Percentiles rank a stretch among this genome's conserved stretches.
These are phyloP conservation scores for Helicostylum pulchrum DNA, from an alignment of 192 early-diverging fungal genomes.

Conservation along the genomic window DNA sequence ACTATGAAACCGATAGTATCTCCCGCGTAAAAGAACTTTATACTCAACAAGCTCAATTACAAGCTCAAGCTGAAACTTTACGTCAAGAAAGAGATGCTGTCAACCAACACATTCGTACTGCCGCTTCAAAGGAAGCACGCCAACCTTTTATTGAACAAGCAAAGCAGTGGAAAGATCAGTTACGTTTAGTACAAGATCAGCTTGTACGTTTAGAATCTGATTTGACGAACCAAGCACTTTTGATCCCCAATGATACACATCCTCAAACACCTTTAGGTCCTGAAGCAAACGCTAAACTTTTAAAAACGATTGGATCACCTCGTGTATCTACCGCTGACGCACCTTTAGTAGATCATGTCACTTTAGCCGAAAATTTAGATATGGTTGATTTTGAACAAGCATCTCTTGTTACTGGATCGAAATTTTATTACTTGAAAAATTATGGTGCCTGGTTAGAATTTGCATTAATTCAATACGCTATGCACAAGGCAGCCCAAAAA, in stretches of 20 bases:
- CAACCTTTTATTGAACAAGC: slow-evolving; percentile 48
- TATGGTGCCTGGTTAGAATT: slow-evolving; percentile 85
- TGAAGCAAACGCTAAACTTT: slow-evolving; percentile 58
- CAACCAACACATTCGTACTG: slow-evolving; percentile 18
- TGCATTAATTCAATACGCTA: slow-evolving; percentile 83
- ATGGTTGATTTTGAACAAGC: slow-evolving; percentile 82
- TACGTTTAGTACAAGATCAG: slow-evolving; percentile 50
- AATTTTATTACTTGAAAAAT: slow-evolving; percentile 87
- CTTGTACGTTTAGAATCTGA: slow-evolving; percentile 47
- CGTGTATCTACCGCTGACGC: slow-evolving; percentile 16
- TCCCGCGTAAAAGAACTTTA: slow-evolving; percentile 19
- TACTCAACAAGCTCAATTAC: not conserved
- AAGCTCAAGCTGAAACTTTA: slow-evolving; percentile 7
- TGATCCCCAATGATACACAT: slow-evolving; percentile 80
- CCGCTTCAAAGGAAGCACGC: slow-evolving; percentile 30
- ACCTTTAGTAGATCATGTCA: slow-evolving; percentile 63
- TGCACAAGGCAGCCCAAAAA: slow-evolving; percentile 62
- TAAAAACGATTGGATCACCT: slow-evolving; percentile 46
- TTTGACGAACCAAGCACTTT: slow-evolving; percentile 60
- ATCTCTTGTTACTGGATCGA: slow-evolving; percentile 71
- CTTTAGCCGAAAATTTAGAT: slow-evolving; percentile 61
- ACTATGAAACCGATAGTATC: slow-evolving; percentile 17
- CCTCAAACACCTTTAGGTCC: slow-evolving; percentile 70
- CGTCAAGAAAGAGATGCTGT: slow-evolving; percentile 22
- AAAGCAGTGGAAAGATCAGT: slow-evolving; percentile 51